Percentiles rank a stretch among this genome's conserved stretches.
These are phyloP conservation scores for Eucalyptus tenuipes DNA, from an alignment of 345 rosid species.

Conservation along the genomic window DNA sequence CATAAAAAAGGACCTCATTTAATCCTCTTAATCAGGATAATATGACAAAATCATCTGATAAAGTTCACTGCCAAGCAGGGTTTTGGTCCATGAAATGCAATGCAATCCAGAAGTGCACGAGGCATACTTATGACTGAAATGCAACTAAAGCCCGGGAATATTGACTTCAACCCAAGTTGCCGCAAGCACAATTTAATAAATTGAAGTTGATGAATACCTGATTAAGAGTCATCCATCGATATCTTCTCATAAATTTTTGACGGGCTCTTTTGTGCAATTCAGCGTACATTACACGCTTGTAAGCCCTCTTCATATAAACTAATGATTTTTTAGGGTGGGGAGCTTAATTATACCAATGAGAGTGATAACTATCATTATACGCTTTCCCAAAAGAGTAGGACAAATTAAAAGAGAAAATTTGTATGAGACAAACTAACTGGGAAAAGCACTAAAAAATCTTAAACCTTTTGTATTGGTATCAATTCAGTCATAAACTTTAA, in stretches of 20 bases:
- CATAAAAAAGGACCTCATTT: neutral
- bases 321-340: neutral
- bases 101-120: neutral
- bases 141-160: neutral
- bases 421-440: neutral
- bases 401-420: neutral
- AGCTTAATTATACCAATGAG: neutral
- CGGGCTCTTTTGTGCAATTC: neutral
- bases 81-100: neutral
- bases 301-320: neutral
- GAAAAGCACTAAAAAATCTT: accelerated
- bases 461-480: accelerated
- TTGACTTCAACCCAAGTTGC: neutral
- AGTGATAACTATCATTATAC: neutral
- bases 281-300: neutral
- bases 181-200: neutral
- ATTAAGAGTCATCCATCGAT: neutral
- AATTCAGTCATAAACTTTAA: accelerated
- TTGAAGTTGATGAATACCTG: neutral
- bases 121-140: neutral
- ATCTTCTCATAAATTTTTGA: neutral
- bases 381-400: neutral
- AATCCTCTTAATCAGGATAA: neutral
- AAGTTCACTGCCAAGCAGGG: neutral
- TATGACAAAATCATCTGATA: neutral